Conservation (phyloP, 2,329 filamentous ascomycete genomes). For the Trichophaea hybrida region DNA sequence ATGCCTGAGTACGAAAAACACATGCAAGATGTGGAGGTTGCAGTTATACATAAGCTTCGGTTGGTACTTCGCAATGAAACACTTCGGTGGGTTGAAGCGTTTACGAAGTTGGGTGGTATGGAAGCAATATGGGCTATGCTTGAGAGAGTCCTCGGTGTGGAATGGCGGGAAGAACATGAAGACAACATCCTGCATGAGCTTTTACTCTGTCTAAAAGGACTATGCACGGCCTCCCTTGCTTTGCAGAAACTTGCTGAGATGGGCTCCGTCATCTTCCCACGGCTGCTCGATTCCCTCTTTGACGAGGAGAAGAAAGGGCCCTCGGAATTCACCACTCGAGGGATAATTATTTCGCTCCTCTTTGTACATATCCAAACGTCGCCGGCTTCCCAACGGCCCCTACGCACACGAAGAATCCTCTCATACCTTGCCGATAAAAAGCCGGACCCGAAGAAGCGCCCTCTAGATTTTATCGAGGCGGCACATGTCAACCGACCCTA, state of each 20-base stretch:
- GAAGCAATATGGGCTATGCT: slow-evolving; percentile 73
- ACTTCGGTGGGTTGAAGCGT: slow-evolving; percentile 85
- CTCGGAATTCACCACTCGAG: slow-evolving; percentile 86
- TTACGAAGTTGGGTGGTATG: slow-evolving; percentile 83
- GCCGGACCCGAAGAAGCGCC: slow-evolving; percentile 58
- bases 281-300: slow-evolving; percentile 75
- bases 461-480: slow-evolving; percentile 72
- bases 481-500: slow-evolving; percentile 68
- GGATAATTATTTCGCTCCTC: slow-evolving; percentile 75
- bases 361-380: slow-evolving; percentile 55
- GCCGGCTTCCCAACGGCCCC: slow-evolving; percentile 44
- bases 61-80: slow-evolving; percentile 86
- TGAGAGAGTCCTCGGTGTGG: slow-evolving; percentile 83
- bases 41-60: slow-evolving; percentile 83
- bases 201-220: slow-evolving; percentile 79
- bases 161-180: slow-evolving; percentile 97
- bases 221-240: slow-evolving; percentile 81
- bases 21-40: slow-evolving; percentile 64
- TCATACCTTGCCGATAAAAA: slow-evolving; percentile 66
- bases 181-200: slow-evolving; percentile 85
- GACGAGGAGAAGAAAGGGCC: slow-evolving; percentile 97
- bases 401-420: slow-evolving; percentile 59
- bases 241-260: slow-evolving; percentile 68
- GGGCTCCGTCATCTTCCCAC: slow-evolving; percentile 68
- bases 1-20: slow-evolving; percentile 13